These are phyloP conservation scores for Arachis stenosperma DNA, from an alignment of 306 rosid species.

Conservation along the genomic window DNA sequence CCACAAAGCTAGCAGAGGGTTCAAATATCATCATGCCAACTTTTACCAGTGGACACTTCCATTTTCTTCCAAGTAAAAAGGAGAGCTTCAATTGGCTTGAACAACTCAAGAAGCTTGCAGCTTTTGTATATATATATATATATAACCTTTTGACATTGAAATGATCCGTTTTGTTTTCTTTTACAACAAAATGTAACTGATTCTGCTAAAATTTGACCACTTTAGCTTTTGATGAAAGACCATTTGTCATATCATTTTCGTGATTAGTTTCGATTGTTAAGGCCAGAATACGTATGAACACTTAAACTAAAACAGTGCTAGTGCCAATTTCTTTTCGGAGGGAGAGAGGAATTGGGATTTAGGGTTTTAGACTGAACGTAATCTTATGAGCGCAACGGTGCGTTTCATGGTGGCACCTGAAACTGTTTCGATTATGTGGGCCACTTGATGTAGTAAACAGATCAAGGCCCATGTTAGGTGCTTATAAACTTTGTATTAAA, in stretches of 20 bases:
- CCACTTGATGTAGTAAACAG: neutral
- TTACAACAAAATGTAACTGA: neutral
- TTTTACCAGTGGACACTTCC: constrained; percentile 18
- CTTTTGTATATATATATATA: neutral
- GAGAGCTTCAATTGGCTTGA: neutral
- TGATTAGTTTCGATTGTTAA: no score
- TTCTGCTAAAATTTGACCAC: neutral
- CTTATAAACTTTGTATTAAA: neutral
- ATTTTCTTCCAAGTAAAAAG: constrained; percentile 16
- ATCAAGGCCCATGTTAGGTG: neutral
- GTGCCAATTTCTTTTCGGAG: neutral
- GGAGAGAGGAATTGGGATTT: neutral
- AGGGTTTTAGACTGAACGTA: neutral
- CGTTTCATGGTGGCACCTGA: neutral
- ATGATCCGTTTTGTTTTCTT: neutral
- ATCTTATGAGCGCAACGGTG: neutral
- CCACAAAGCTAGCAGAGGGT: constrained; percentile 24
- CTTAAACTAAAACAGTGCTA: no score
- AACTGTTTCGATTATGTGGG: neutral
- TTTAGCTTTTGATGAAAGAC: no score
- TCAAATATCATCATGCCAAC: constrained; percentile 13
- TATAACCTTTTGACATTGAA: neutral
- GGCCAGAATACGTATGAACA: no score
- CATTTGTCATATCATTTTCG: no score
- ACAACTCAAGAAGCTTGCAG: neutral